phyloP scores from a whole-genome alignment of 306 rosid species.

The Rosa multiflora region DNA sequence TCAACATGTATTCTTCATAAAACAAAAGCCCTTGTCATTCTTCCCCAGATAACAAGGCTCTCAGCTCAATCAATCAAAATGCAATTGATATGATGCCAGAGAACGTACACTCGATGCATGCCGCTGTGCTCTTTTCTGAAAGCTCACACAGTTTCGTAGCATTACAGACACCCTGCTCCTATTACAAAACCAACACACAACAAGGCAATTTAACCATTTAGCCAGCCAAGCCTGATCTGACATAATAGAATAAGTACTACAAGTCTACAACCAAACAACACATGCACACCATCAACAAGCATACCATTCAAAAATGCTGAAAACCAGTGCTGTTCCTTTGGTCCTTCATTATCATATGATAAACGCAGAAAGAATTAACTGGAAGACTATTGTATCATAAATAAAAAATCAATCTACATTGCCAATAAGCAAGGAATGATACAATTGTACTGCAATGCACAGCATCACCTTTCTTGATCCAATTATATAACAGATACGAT shows the following conservation, averaged over 20 bases:
- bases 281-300: neutral
- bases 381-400: neutral
- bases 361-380: neutral
- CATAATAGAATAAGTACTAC: neutral
- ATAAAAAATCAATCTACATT: conserved; percentile 12
- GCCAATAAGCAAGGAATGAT: conserved; percentile 18
- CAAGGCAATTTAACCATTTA: neutral
- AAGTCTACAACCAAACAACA: neutral
- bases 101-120: neutral
- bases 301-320: neutral
- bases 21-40: too few relatives aligned
- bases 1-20: too few relatives aligned
- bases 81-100: neutral
- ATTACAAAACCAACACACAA: neutral
- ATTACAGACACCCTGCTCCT: neutral
- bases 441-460: conserved; percentile 21
- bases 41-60: neutral
- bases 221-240: neutral
- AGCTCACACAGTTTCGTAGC: neutral
- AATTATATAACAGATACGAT: neutral
- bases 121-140: neutral
- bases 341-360: neutral
- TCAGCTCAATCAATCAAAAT: neutral
- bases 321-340: neutral
- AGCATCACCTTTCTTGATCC: neutral